A percentile compares a stretch with the other conserved stretches of the same genome.
Conservation (phyloP, 768 basidiomycete species). For the Pisolithus albus region DNA sequence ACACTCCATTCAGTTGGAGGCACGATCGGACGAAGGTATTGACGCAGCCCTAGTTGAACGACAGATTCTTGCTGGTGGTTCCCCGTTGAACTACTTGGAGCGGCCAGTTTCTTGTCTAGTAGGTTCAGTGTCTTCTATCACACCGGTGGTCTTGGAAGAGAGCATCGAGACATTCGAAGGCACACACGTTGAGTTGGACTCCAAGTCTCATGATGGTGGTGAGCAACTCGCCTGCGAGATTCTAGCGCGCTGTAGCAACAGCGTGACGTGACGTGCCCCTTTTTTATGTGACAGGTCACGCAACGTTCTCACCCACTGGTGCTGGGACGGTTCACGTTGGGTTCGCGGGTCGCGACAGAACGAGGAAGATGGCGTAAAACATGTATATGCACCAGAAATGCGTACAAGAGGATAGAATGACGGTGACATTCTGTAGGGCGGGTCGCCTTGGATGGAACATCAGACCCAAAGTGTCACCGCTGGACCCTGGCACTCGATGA, state of each 20-base stretch:
- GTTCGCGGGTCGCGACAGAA: neutral
- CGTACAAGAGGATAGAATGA: neutral
- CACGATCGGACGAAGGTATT: neutral
- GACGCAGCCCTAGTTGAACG: neutral
- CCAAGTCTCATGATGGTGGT: slow-evolving; percentile 7
- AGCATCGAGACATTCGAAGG: slow-evolving; percentile 1
- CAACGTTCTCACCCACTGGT: neutral
- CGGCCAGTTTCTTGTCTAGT: neutral
- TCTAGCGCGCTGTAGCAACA: neutral
- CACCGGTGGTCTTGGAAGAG: slow-evolving; percentile 2
- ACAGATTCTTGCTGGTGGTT: neutral
- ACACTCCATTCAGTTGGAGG: neutral
- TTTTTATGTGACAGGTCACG: slow-evolving; percentile 3
- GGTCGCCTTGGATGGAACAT: no score
- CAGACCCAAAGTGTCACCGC: no score
- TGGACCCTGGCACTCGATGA: no score
- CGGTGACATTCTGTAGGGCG: no score
- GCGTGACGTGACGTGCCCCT: slow-evolving; percentile 7
- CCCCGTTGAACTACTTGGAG: neutral
- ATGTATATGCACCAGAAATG: neutral
- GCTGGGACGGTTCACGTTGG: neutral
- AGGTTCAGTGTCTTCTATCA: slow-evolving; percentile 3
- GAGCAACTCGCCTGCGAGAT: slow-evolving; percentile 7
- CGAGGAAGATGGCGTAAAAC: neutral
- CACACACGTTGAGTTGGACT: slow-evolving; percentile 9